Evolutionary conservation across 2,329 filamentous ascomycete species (phyloP).

Genomic region (Pyrenophora seminiperda): DNA sequence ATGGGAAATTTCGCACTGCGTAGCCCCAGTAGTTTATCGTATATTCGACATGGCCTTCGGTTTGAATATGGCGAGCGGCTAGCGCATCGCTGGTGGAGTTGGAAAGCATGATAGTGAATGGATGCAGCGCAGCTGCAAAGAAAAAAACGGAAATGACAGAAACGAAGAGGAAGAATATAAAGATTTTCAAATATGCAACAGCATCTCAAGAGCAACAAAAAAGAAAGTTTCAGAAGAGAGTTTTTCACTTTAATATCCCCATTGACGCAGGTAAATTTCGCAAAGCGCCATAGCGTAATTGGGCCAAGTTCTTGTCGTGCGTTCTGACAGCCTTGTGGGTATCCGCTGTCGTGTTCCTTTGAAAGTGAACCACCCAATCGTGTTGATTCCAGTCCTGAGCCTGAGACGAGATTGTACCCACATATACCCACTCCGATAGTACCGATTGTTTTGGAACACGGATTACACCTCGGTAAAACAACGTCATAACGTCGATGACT

Average conservation of each 20-base stretch:
- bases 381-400: slow-evolving; percentile 1
- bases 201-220: not conserved
- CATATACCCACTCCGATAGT: slow-evolving; percentile 4
- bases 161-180: not conserved
- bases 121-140: slow-evolving; percentile 11
- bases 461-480: not conserved
- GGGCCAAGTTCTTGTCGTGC: not conserved
- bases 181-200: not conserved
- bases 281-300: slow-evolving; percentile 2
- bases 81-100: slow-evolving; percentile 6
- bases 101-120: slow-evolving; percentile 7
- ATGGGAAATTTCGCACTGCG: slow-evolving; percentile 9
- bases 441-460: slow-evolving; percentile 7
- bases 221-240: not conserved
- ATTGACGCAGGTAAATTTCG: slow-evolving; percentile 7
- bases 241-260: slow-evolving; percentile 2
- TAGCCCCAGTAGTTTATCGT: slow-evolving; percentile 14
- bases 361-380: slow-evolving; percentile 5
- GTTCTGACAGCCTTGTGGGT: slow-evolving; percentile 4
- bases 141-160: slow-evolving; percentile 1
- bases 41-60: slow-evolving; percentile 6
- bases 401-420: slow-evolving; percentile 10
- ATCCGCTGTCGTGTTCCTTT: slow-evolving; percentile 11
- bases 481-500: not conserved
- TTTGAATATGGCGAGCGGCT: slow-evolving; percentile 11